These are phyloP conservation scores for Brassica carinata DNA, from an alignment of 345 rosid species.

Conservation along the genomic window DNA sequence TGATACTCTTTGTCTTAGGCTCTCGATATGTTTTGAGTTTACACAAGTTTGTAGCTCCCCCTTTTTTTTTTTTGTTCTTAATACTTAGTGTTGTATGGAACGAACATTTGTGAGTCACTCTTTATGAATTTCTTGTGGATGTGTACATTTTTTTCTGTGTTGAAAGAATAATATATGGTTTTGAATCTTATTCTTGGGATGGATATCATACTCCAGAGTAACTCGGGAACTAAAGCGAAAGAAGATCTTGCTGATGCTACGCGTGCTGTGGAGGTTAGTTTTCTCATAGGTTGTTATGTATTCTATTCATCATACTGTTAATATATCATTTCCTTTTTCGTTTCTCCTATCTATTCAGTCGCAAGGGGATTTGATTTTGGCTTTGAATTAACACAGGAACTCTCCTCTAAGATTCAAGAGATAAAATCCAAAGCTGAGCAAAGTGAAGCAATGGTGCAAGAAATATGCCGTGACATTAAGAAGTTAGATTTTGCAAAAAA, in stretches of 20 bases:
- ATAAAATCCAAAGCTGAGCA: conserved; percentile 99
- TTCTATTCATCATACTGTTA: not conserved
- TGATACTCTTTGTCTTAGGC: not conserved
- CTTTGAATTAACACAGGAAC: conserved; percentile 60
- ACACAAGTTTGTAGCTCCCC: not conserved
- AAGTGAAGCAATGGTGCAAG: conserved; percentile 99
- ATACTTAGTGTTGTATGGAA: not conserved
- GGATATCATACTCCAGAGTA: conserved; percentile 60
- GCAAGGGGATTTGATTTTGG: conserved; percentile 16
- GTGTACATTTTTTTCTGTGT: conserved; percentile 1
- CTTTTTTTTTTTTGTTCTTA: not conserved
- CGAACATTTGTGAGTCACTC: conserved; percentile 10
- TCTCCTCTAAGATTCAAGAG: conserved; percentile 87
- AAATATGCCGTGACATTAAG: conserved; percentile 97
- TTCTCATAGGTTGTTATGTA: conserved; percentile 16
- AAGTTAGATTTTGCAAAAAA: conserved; percentile 99
- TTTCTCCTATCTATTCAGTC: not conserved
- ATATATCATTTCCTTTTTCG: conserved; percentile 4
- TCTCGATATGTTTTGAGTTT: not conserved
- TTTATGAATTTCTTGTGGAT: conserved; percentile 16
- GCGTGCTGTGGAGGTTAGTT: conserved; percentile 86
- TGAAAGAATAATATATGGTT: conserved; percentile 3
- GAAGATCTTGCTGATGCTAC: conserved; percentile 99
- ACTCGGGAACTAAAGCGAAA: conserved; percentile 95
- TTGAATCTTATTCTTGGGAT: not conserved